phyloP scores from a whole-genome alignment of 2,329 filamentous ascomycete species.

The Monosporascus sp. region DNA sequence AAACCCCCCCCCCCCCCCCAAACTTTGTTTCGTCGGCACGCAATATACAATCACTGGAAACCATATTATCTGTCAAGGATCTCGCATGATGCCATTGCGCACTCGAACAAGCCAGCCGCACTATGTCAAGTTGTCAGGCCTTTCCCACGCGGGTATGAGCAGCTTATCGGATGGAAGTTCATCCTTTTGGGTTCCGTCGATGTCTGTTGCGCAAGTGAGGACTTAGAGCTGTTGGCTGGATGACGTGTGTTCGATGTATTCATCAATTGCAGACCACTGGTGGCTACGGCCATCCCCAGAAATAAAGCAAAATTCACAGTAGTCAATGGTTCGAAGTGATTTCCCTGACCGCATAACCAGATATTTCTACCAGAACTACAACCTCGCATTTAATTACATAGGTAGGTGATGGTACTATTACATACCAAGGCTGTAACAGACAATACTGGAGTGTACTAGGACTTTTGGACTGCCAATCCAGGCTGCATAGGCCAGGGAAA shows the following conservation, averaged over 20 bases:
- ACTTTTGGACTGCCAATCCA: too few species aligned
- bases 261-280: conserved; percentile 3
- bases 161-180: not conserved
- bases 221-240: conserved; percentile 4
- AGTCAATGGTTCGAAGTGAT: not conserved
- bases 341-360: too few species aligned
- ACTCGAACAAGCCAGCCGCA: conserved; percentile 1
- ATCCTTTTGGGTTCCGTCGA: not conserved
- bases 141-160: not conserved
- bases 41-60: conserved; percentile 10
- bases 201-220: conserved; percentile 7
- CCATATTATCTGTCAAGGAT: conserved; percentile 6
- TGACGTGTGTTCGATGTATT: conserved; percentile 8
- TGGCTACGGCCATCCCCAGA: not conserved
- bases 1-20: too few species aligned
- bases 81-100: conserved; percentile 4
- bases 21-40: conserved; percentile 23
- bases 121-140: not conserved
- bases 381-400: too few species aligned
- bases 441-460: too few species aligned
- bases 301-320: conserved; percentile 1
- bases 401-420: too few species aligned
- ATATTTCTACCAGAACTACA: too few species aligned
- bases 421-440: too few species aligned
- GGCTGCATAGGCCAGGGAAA: too few species aligned